Evolutionary conservation across 768 basidiomycete genomes (phyloP), one percentile per base, ranked within the genome.

Genomic region (Dioszegia aurantiaca): DNA sequence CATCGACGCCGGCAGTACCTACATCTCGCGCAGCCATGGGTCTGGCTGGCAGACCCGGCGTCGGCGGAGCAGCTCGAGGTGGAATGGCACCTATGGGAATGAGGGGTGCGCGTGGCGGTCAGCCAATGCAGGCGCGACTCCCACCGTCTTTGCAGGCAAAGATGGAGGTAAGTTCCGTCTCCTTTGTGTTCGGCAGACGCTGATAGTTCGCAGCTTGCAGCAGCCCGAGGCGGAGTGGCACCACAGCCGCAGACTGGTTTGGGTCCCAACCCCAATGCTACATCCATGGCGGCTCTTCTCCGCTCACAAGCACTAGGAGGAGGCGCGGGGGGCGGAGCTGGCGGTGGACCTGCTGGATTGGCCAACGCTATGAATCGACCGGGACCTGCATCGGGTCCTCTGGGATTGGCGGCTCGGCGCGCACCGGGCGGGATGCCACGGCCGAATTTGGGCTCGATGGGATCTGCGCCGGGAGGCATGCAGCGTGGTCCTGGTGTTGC

Each of bases 71-170:
- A 12, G 16, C 33, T 6, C 33, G 51, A 36, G 51, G 36, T 8
- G 51, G 51, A 1, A 53, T 37, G 37, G 33, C n/a, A 17, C 68
- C 68, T 1, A 72, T 72, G 70, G 73, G 70, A 11, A 74, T 74
- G 69, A 53, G 64, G 33, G 61, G 62, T 24, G 45, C 49, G n/a
- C 59, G 48, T 24, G 59, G 64, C 27, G 58, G 48, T 26, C 39
- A 23, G 23, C 53, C 56, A n/a, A 58, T 62, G 66, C 65, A 58
- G 41, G 64, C 46, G 44, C 65, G 66, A 45, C 88, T 98, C 61
- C 93, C 93, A 0, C 89, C 92, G 0, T 82, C 84, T 44, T 82
- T 98, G 43, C 91, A 92, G 73, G 90, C 89, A 61, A 95, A 91
- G 80, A 88, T 97, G 87, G 89, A 87, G 27, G 90, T 93, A 73